Evolutionary conservation across 805 yeast species (phyloP).

Genomic region (Ogataea nitratoaversa): DNA sequence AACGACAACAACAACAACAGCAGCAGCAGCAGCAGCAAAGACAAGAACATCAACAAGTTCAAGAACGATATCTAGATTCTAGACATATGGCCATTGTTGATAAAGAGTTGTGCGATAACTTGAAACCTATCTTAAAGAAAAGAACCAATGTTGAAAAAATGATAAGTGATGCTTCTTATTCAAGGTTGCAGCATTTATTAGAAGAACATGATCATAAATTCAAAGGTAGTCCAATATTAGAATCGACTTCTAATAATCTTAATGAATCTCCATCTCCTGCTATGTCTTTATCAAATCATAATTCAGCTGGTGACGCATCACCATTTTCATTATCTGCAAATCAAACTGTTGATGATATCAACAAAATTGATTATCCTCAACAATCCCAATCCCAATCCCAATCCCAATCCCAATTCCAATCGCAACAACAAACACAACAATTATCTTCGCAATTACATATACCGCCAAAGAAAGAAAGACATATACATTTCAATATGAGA

Average conservation of each 20-base stretch:
- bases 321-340: constrained; percentile 20
- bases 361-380: constrained; percentile 1
- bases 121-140: constrained; percentile 86
- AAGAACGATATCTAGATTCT: neutral
- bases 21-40: neutral
- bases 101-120: constrained; percentile 25
- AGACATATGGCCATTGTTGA: constrained; percentile 4
- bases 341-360: constrained; percentile 12
- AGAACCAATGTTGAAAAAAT: constrained; percentile 80
- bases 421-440: constrained; percentile 2
- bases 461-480: constrained; percentile 44
- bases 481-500: constrained; percentile 87
- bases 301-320: constrained; percentile 9
- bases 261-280: constrained; percentile 18
- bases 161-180: constrained; percentile 50
- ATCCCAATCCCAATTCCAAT: constrained; percentile 2
- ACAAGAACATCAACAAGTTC: neutral
- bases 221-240: constrained; percentile 32
- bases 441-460: constrained; percentile 1
- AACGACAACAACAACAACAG: constrained; percentile 1
- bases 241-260: constrained; percentile 20
- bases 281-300: constrained; percentile 7
- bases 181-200: constrained; percentile 27
- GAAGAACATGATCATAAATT: constrained; percentile 28
- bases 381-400: constrained; percentile 1